These are phyloP conservation scores for Punctularia strigosozonata DNA, from an alignment of 768 basidiomycete species.

Conservation along the genomic window DNA sequence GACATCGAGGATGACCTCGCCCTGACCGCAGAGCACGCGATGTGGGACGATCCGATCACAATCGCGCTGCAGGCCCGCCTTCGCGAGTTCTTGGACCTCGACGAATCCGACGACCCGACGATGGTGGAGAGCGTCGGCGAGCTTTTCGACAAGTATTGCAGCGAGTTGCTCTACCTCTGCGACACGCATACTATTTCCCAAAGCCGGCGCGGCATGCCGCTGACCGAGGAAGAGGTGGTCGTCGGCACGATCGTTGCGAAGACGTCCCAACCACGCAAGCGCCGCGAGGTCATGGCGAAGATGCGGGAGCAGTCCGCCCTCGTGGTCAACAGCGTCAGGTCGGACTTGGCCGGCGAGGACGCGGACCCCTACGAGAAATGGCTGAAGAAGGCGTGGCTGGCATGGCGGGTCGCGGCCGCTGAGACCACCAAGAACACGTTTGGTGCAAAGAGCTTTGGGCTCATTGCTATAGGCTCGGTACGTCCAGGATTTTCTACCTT, in stretches of 20 bases:
- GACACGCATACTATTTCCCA: conserved; percentile 32
- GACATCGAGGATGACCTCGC: conserved; percentile 14
- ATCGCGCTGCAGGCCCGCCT: conserved; percentile 11
- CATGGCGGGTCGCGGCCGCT: conserved; percentile 34
- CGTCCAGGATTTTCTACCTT: no score
- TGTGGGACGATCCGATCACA: conserved; percentile 6
- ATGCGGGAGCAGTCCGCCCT: conserved; percentile 43
- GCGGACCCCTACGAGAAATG: conserved; percentile 24
- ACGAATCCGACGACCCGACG: conserved; percentile 2
- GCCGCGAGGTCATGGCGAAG: conserved; percentile 40
- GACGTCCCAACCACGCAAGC: conserved; percentile 41
- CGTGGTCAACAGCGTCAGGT: conserved; percentile 37
- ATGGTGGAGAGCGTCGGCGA: conserved; percentile 1
- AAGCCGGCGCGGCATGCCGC: conserved; percentile 26
- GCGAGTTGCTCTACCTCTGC: conserved; percentile 37
- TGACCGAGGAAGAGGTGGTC: conserved; percentile 54
- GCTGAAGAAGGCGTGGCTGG: conserved; percentile 40
- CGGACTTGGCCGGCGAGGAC: conserved; percentile 40
- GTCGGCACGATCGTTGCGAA: conserved; percentile 59
- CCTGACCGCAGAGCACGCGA: neutral
- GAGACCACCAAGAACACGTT: conserved; percentile 29
- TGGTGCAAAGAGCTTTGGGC: conserved; percentile 51
- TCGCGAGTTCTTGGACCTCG: conserved; percentile 10
- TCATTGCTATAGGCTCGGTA: conserved; percentile 35
- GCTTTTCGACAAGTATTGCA: conserved; percentile 26